Base-by-base conservation (phyloP, 352 stramenopile genomes). In the Saprolegnia diclina region DNA sequence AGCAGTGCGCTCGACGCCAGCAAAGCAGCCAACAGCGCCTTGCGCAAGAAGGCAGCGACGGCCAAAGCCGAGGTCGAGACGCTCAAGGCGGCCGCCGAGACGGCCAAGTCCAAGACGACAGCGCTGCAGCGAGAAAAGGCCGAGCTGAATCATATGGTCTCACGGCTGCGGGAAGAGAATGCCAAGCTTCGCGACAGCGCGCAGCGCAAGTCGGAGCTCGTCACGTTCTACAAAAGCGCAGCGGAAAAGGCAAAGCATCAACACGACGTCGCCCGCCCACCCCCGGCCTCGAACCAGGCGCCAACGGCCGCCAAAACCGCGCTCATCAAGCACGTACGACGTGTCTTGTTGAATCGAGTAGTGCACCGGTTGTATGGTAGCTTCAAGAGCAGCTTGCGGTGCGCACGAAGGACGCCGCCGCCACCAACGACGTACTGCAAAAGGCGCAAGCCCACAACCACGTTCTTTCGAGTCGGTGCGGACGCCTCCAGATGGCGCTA, bases 131-230 rank as follows among this genome's bases (percentile, higher is more conserved):
- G 61, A 11, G 61, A 69, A 37, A 26, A 40, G 13, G 5, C 19
- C 7, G 63, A 69, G 35, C 53, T 69, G 19, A 52, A 48, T 10
- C 63, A 69, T 29, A 59, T 69, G 45, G 29, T 69, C 22, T 9
- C 7, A 13, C 63, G 44, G 19, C 45, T 69, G 29, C 29, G 63
- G 21, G 63, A 69, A 4, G 63, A 69, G 18, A 29, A 26, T 7
- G 32, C 7, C 10, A 44, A 45, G 38, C 22, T 69, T 6, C 37
- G 44, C n/a, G 46, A 69, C 13, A 69, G 50, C 46, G 14, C 61
- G 21, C 32, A 21, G 11, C 63, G 63, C 13, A 69, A 69, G 35
- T 21, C 53, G 26, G 63, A 69, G 13, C 29, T 69, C 19, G 35
- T 69, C 6, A 10, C n/a, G 0, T 38, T 54, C 18, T 61, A 61